Evolutionary conservation across 1,139 yeast genomes (phyloP).

Genomic region (Suhomyces kunorum): DNA sequence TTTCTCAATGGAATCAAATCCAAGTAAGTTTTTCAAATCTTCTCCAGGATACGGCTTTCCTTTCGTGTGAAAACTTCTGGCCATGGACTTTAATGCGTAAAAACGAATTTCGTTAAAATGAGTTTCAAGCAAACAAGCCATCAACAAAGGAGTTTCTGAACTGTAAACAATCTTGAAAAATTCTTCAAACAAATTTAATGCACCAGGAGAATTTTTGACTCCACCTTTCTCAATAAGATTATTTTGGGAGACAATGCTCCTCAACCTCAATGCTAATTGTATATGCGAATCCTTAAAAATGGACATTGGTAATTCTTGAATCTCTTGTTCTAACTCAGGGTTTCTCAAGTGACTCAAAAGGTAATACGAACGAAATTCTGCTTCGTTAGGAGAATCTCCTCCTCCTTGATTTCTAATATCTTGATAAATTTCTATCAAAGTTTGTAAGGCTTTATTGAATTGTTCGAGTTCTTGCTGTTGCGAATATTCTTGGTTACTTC

Average conservation of each 20-base stretch:
- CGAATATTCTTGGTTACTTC: constrained; percentile 73
- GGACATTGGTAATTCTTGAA: constrained; percentile 65
- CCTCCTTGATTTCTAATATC: constrained; percentile 78
- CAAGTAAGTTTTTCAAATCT: constrained; percentile 53
- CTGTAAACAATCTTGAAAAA: constrained; percentile 61
- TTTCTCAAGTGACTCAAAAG: constrained; percentile 78
- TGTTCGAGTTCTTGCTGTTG: constrained; percentile 96
- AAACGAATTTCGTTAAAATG: constrained; percentile 80
- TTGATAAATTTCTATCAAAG: constrained; percentile 82
- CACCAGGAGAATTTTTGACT: constrained; percentile 55
- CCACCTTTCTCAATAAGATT: constrained; percentile 60
- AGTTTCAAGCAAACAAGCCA: constrained; percentile 76
- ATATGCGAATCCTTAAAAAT: constrained; percentile 59
- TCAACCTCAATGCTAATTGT: constrained; percentile 68
- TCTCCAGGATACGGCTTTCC: constrained; percentile 63
- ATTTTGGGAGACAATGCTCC: constrained; percentile 67
- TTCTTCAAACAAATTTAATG: constrained; percentile 59
- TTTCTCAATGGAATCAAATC: constrained; percentile 63
- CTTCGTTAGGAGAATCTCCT: constrained; percentile 75
- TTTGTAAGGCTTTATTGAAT: constrained; percentile 86
- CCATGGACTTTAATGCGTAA: constrained; percentile 69
- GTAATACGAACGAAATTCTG: constrained; percentile 91
- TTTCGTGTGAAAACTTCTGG: constrained; percentile 67
- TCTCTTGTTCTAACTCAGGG: constrained; percentile 77
- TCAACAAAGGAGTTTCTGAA: constrained; percentile 60